A percentile compares a stretch with the other conserved stretches of the same genome.
Conservation (phyloP, 139 green algal genomes). For the Eudorina sp. region DNA sequence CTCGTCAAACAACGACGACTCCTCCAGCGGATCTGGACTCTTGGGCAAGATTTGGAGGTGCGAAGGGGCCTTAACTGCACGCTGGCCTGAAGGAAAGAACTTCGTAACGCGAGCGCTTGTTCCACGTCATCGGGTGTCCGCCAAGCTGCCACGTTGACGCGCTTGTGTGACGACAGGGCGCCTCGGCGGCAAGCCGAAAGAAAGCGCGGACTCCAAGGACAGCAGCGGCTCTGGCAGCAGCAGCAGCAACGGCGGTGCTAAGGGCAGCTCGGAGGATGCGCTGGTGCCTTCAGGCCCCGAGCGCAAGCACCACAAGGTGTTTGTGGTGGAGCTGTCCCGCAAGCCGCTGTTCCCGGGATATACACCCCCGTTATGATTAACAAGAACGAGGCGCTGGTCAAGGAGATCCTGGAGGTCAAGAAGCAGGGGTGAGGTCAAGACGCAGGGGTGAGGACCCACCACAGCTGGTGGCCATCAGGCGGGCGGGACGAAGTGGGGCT, state of each 20-base stretch:
- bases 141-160: no score
- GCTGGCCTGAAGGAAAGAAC: no score
- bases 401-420: slow-evolving; percentile 86
- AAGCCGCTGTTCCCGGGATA: slow-evolving; percentile 89
- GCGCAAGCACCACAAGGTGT: slow-evolving; percentile 58
- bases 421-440: slow-evolving; percentile 76
- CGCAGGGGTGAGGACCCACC: slow-evolving; percentile 75
- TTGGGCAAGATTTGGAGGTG: slow-evolving; percentile 33
- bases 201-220: no score
- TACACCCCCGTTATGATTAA: slow-evolving; percentile 86
- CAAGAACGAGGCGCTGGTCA: slow-evolving; percentile 85
- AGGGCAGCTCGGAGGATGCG: slow-evolving; percentile 11
- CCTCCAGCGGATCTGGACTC: slow-evolving; percentile 25
- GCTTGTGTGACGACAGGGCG: slow-evolving; percentile 17
- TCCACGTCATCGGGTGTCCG: no score
- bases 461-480: no score
- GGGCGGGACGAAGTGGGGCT: no score
- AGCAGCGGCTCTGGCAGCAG: background rate
- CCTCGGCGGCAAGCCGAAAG: background rate
- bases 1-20: background rate
- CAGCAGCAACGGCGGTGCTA: slow-evolving; percentile 14
- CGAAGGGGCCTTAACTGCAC: no score
- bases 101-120: no score
- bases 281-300: slow-evolving; percentile 54
- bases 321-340: slow-evolving; percentile 79